Conservation (phyloP, 805 yeast genomes). For the Suhomyces vadensis region DNA sequence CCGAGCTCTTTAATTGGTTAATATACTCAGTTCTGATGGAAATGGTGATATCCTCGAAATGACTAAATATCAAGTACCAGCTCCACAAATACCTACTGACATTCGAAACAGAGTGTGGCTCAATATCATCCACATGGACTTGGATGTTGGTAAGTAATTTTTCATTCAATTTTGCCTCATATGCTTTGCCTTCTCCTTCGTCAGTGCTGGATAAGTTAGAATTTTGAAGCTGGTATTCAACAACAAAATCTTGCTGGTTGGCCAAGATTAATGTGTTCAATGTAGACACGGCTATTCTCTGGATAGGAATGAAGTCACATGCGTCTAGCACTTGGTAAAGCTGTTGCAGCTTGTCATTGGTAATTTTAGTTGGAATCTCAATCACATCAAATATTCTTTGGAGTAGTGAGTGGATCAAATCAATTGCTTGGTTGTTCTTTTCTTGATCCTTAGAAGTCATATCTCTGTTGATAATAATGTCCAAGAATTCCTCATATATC, state of each 20-base stretch:
- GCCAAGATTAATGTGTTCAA: conserved; percentile 43
- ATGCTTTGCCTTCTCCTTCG: conserved; percentile 22
- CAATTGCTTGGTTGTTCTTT: conserved; percentile 33
- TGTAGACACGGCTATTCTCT: conserved; percentile 44
- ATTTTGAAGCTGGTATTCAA: conserved; percentile 59
- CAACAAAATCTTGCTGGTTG: conserved; percentile 58
- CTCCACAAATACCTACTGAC: conserved; percentile 56
- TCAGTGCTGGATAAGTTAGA: conserved; percentile 25
- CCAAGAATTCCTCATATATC: conserved; percentile 45
- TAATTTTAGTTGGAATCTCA: conserved; percentile 25
- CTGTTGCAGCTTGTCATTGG: conserved; percentile 32
- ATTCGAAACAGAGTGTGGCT: conserved; percentile 13
- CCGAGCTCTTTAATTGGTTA: conserved; percentile 49
- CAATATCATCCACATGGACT: conserved; percentile 17
- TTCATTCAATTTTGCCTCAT: conserved; percentile 40
- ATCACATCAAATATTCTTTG: conserved; percentile 26
- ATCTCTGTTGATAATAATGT: conserved; percentile 35
- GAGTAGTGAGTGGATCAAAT: conserved; percentile 37
- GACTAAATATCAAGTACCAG: conserved; percentile 64
- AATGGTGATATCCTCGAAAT: conserved; percentile 65
- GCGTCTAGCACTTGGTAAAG: conserved; percentile 34
- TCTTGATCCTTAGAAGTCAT: conserved; percentile 16
- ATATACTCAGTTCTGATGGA: conserved; percentile 62
- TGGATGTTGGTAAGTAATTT: conserved; percentile 8
- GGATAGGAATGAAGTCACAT: conserved; percentile 27